Evolutionary conservation across 768 basidiomycete species (phyloP).

Genomic region (Mycena galopus): DNA sequence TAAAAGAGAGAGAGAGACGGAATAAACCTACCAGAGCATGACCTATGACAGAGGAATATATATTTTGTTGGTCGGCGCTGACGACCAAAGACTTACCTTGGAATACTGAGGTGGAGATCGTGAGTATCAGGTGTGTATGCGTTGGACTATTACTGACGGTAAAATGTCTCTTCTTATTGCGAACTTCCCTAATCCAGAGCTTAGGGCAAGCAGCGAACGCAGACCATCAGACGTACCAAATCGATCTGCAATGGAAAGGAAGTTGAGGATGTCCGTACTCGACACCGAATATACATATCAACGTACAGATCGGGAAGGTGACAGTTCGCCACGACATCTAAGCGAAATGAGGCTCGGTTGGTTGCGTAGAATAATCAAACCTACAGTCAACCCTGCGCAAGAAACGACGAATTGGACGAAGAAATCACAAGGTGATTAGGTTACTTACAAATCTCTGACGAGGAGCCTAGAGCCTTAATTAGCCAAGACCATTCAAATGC

Average conservation of each 20-base stretch:
- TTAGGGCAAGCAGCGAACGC: too few species aligned
- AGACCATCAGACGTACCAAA: conserved; percentile 62
- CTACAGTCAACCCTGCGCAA: conserved; percentile 76
- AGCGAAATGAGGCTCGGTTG: neutral
- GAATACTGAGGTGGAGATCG: conserved; percentile 67
- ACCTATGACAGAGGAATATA: conserved; percentile 58
- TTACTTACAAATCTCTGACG: conserved; percentile 49
- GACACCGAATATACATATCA: conserved; percentile 4
- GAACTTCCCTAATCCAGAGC: conserved; percentile 96
- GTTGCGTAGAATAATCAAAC: conserved; percentile 32
- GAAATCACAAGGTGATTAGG: neutral
- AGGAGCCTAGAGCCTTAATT: conserved; percentile 48
- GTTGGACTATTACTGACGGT: conserved; percentile 63
- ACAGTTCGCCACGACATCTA: conserved; percentile 81
- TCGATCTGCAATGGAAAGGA: conserved; percentile 65
- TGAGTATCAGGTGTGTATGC: neutral
- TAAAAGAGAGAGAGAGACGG: neutral
- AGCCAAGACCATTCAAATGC: neutral
- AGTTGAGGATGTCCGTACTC: conserved; percentile 3
- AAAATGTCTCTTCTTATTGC: conserved; percentile 87
- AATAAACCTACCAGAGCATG: conserved; percentile 81
- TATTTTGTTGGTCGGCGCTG: neutral
- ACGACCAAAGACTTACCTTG: conserved; percentile 62
- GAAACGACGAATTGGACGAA: neutral
- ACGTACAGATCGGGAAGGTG: conserved; percentile 86